Evolutionary conservation across 1,284 basidiomycete species (phyloP), one percentile per base, ranked within the genome.

Genomic region (Austropuccinia psidii): DNA sequence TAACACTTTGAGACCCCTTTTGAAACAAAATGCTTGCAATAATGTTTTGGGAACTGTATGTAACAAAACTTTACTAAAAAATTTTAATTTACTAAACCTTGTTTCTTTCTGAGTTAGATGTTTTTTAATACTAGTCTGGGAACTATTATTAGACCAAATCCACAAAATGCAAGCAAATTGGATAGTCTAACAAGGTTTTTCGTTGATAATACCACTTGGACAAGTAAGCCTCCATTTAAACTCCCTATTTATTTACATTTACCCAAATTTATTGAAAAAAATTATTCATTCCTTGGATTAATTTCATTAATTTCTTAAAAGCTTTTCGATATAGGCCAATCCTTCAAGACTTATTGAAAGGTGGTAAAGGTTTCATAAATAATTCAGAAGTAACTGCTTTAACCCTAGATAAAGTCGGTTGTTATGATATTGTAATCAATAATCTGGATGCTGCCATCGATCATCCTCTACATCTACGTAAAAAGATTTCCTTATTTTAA

Each of bases 391-490:
- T 60, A 11, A 60, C 68, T n/a, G 41, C 68, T 60, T 49, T 72
- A 8, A 72, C 68, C 35, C 68, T 72, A 31, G 57, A 72, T 47
- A 61, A 21, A 50, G n/a, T 31, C 37, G 68, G 68, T 9, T 57
- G 54, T 35, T 72, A 72, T 19, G 41, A 72, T 29, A 72, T 72
- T 24, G 57, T 79, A 37, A 76, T 83, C 75, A 81, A 81, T 78
- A 81, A 82, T 75, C 52, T 78, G 6, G 81, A 81, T 61, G 66
- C 45, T 0, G 75, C 74, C 29, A 75, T 80, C 13, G 78, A 78
- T 35, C 82, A 83, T 74, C 82, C 82, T 0, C 80, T 78, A 69
- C 80, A 81, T 74, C 74, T 80, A 13, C 80, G 80, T 76, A 77
- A 76, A 2, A 65, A 73, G 41, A 61, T 68, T 5, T 77, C 79